Base-by-base conservation (phyloP, 1,284 basidiomycete genomes). In the Heliocybe sulcata region DNA sequence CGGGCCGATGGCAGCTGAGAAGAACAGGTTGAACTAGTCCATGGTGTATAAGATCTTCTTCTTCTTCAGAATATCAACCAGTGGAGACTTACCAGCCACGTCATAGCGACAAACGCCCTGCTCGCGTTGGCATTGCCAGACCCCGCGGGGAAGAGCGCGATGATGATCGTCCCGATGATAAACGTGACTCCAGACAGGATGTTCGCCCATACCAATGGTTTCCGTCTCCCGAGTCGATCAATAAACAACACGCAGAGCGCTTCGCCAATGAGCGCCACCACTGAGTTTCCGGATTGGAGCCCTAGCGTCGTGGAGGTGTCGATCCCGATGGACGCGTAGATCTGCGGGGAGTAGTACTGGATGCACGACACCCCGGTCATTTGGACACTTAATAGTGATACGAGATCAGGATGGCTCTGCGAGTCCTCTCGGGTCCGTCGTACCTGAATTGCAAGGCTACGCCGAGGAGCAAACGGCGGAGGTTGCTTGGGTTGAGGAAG, bases 231-330 rank as follows among this genome's bases (percentile, higher is more conserved):
- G 2, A 78, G 74, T 49, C 71, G 72, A 63, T 85, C 83, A 48
- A 85, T 72, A 71, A 77, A 81, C 47, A 82, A 63, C 25, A 84
- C 70, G 62, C 82, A 83, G 45, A 75, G 71, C 1, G 70, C 75
- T 59, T 84, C 77, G 6, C 80, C 82, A 51, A 81, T 71, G 33
- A 85, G 70, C 2, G 80, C 82, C 55, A 83, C 77, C 55, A 84
- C 70, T 49, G 76, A 79, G 69, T 83, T 83, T 65, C 83, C 79
- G 6, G 75, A 77, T 65, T 84, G 81, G 65, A 85, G 78, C 25
- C 83, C 70, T 20, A 85, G 74, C 33, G 65, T 65, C 9, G 63
- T 63, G 11, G 62, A 62, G 2, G 65, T 65, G 56, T 64, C 61
- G 49, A 83, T 76, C 50, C 74, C 73, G 56, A 69, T 75, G 45